phyloP scores from a whole-genome alignment of 73 alveolate genomes.

The Paramecium bursaria region DNA sequence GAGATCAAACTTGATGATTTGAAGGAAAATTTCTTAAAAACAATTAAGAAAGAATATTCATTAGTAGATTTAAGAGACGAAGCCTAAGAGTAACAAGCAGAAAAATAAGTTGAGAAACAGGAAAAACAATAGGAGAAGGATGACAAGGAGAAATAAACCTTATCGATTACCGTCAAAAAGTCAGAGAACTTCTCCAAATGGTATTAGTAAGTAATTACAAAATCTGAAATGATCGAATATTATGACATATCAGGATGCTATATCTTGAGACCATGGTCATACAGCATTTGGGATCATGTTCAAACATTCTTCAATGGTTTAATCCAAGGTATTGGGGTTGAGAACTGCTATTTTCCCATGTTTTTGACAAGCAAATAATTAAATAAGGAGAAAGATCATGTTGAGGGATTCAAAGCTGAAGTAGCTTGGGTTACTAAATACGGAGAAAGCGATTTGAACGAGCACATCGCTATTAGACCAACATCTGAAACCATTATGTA shows the following conservation, averaged over 20 bases:
- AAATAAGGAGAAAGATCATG: constrained; percentile 96
- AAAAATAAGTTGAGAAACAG: constrained; percentile 76
- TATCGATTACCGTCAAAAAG: constrained; percentile 89
- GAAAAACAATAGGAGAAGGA: constrained; percentile 73
- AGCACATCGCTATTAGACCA: constrained; percentile 99
- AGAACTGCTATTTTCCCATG: constrained; percentile 99
- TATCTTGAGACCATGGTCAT: constrained; percentile 98
- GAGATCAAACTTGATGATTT: constrained; percentile 83
- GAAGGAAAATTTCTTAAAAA: constrained; percentile 56
- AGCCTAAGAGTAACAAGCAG: constrained; percentile 76
- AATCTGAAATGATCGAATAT: constrained; percentile 99
- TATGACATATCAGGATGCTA: constrained; percentile 99
- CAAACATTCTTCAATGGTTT: constrained; percentile 88
- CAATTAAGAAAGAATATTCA: constrained; percentile 19
- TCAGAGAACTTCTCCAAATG: constrained; percentile 93
- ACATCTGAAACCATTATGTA: constrained; percentile 99
- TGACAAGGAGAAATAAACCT: constrained; percentile 76
- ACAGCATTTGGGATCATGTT: constrained; percentile 97
- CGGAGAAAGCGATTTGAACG: constrained; percentile 94
- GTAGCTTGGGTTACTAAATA: constrained; percentile 99
- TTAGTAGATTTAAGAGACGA: constrained; percentile 63
- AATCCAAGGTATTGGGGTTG: constrained; percentile 92
- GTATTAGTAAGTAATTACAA: constrained; percentile 97
- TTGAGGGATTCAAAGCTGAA: constrained; percentile 99
- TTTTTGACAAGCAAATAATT: constrained; percentile 97